Base-by-base conservation (phyloP, 495 filamentous ascomycete genomes). In the Trichodelitschia bisporula region DNA sequence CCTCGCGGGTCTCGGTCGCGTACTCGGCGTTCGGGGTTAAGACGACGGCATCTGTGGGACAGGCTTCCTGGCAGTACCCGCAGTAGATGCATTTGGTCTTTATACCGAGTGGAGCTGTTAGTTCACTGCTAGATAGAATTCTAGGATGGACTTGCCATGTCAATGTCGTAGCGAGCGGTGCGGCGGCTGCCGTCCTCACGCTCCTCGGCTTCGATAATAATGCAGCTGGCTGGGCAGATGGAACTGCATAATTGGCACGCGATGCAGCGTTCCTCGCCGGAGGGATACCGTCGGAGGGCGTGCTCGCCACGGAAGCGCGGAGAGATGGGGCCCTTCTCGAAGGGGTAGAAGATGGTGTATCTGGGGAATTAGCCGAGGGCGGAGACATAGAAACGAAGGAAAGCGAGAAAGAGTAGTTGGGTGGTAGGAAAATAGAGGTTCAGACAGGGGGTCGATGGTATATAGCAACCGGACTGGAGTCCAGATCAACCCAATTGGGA, bases 21-120 rank as follows among this genome's bases (percentile, higher is more conserved):
- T 95, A 97, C 56, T 97, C 86, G 32, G 83, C 84, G 48, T 97
- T 97, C 36, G 89, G 80, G 12, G 74, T 63, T 69, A 17, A 14
- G 18, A 97, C 86, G 50, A 97, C 95, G 20, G 86, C 86, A 54
- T 97, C 86, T 18, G 95, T 86, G 18, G 86, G 86, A 56, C 86
- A 97, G 39, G 77, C 89, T 61, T 97, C 86, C 57, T 97, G 86
- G 64, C 86, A 97, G 61, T 89, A 89, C 10, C 86, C 86, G 50
- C 86, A 97, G 64, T 95, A 97, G 50, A 97, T 97, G 56, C 86
- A 97, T 62, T 97, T 97, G 48, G 86, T 95, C n/a, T n/a, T n/a
- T n/a, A n/a, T n/a, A n/a, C n/a, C n/a, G n/a, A n/a, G n/a, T n/a
- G n/a, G n/a, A n/a, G n/a, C n/a, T n/a, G n/a, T n/a, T n/a, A n/a